Evolutionary conservation across 805 yeast genomes (phyloP).

Genomic region (Jamesozyma spencerorum): DNA sequence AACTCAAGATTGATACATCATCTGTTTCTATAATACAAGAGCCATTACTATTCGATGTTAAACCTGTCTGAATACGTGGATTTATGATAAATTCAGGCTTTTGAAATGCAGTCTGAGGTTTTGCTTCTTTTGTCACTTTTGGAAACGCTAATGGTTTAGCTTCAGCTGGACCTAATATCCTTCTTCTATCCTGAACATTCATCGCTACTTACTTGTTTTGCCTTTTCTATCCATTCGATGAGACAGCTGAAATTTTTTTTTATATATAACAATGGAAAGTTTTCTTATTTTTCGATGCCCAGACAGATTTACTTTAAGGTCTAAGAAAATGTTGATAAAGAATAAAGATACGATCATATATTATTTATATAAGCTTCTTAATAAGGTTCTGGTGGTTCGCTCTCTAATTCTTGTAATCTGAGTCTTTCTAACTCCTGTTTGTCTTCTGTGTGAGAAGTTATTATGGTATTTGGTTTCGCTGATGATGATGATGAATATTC

Average conservation of each 20-base stretch:
- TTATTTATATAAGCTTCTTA: too few species aligned
- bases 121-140: not conserved
- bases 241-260: not conserved
- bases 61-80: slow-evolving; percentile 41
- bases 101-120: slow-evolving; percentile 7
- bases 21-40: slow-evolving; percentile 70
- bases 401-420: slow-evolving; percentile 33
- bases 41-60: slow-evolving; percentile 67
- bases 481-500: slow-evolving; percentile 10
- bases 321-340: too few species aligned
- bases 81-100: not conserved
- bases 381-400: slow-evolving; percentile 32
- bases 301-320: too few species aligned
- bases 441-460: slow-evolving; percentile 19
- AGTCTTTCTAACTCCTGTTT: slow-evolving; percentile 35
- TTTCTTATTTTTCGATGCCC: not conserved
- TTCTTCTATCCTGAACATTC: slow-evolving; percentile 57
- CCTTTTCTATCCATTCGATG: not conserved
- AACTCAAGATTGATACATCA: slow-evolving; percentile 42
- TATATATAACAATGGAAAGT: not conserved
- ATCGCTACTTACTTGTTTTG: slow-evolving; percentile 10
- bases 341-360: too few species aligned
- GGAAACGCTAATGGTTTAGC: slow-evolving; percentile 43
- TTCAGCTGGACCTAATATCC: slow-evolving; percentile 74
- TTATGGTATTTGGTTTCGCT: not conserved